Conservation (phyloP, 192 early-diverging fungal genomes). For the Coemansia sp. region DNA sequence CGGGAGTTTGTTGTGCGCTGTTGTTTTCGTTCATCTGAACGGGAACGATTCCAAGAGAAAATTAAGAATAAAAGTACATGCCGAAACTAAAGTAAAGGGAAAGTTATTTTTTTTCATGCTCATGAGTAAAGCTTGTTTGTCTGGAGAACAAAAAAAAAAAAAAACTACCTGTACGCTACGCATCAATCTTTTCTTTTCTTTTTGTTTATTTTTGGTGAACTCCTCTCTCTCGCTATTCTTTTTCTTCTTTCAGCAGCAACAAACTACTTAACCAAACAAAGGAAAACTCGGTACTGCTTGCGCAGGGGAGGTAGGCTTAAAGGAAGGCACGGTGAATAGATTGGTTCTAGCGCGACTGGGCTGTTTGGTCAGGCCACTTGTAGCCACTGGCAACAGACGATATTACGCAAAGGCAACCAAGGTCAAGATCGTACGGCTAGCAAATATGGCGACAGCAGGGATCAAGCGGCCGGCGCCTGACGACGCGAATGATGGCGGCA, state of each 20-base stretch:
- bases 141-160: too few species aligned
- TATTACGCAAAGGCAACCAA: not conserved
- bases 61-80: not conserved
- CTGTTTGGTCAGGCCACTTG: not conserved
- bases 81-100: not conserved
- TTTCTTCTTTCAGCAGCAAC: not conserved
- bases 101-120: not conserved
- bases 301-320: too few species aligned
- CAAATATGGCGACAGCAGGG: constrained; percentile 8
- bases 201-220: too few species aligned
- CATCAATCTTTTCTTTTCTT: too few species aligned
- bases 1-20: not conserved
- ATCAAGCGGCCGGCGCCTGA: constrained; percentile 31
- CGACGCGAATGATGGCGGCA: not conserved
- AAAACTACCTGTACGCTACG: too few species aligned
- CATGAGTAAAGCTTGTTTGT: too few species aligned
- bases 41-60: not conserved
- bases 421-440: not conserved
- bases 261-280: too few species aligned
- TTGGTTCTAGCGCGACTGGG: not conserved
- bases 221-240: too few species aligned
- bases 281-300: too few species aligned
- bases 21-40: not conserved
- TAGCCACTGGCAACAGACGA: not conserved
- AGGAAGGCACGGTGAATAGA: not conserved